These are phyloP conservation scores for Fusarium miscanthi DNA, from an alignment of 2,329 filamentous ascomycete genomes.

Conservation along the genomic window DNA sequence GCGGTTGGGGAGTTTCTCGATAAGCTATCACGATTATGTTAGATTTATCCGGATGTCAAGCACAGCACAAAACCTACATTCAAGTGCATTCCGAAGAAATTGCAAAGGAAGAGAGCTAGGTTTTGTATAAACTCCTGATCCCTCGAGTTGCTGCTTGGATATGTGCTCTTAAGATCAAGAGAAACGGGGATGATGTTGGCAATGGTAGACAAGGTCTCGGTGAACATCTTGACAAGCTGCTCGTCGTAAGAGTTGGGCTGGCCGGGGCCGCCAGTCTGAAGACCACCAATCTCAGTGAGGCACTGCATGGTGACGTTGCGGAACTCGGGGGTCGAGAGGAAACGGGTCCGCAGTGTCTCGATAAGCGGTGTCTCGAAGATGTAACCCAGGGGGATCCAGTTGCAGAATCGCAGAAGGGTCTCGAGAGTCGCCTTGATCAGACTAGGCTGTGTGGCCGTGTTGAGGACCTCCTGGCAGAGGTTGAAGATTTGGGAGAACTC, in stretches of 20 bases:
- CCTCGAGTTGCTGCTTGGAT: conserved; percentile 87
- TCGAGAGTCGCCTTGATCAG: conserved; percentile 97
- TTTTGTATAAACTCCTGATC: conserved; percentile 99
- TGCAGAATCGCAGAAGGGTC: conserved; percentile 94
- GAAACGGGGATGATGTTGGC: conserved; percentile 92
- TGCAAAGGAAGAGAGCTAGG: conserved; percentile 92
- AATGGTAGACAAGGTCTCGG: conserved; percentile 92
- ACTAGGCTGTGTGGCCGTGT: conserved; percentile 86
- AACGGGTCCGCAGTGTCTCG: conserved; percentile 90
- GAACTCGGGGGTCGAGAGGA: conserved; percentile 93
- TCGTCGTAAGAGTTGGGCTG: conserved; percentile 85
- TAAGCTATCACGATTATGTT: conserved; percentile 66
- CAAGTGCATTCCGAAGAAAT: conserved; percentile 95
- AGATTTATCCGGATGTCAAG: conserved; percentile 25
- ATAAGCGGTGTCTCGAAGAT: conserved; percentile 99
- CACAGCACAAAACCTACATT: conserved; percentile 64
- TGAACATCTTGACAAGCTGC: conserved; percentile 98
- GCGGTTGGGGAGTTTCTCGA: conserved; percentile 94
- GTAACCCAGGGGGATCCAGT: conserved; percentile 98
- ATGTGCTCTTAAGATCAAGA: conserved; percentile 90
- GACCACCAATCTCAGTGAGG: conserved; percentile 93
- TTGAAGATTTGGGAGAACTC: conserved; percentile 99
- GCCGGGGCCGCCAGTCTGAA: conserved; percentile 81
- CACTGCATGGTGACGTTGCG: conserved; percentile 97
- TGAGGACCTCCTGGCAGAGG: conserved; percentile 94